Evolutionary conservation across 2,329 filamentous ascomycete genomes (phyloP), one percentile per base, ranked within the genome.

Genomic region (Colletotrichum liriopes): DNA sequence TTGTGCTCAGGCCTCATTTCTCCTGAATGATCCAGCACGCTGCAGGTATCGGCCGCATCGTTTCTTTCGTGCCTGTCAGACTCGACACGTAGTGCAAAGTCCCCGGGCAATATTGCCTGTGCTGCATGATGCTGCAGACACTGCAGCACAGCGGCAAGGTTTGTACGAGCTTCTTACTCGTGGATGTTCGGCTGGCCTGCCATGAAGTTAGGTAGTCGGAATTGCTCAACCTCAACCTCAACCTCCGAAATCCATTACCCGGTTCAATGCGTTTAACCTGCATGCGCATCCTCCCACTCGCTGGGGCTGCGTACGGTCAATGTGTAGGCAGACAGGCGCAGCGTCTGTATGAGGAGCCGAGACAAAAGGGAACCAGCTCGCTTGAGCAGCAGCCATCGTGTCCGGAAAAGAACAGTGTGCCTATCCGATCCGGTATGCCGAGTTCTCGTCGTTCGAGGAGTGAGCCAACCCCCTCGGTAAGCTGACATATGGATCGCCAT

Each of bases 51-150:
- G 35, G 43, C 43, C 2, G 18, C 51, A 62, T 65, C 49, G 43
- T 56, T 59, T 45, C 45, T 43, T 65, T 59, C 32, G 56, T 62
- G 58, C 67, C 61, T 62, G 71, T 73, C 71, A 58, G 67, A 63
- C 71, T 62, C 51, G 67, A 71, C 49, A 73, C 55, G 67, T 62
- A 49, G 67, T 66, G 56, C 61, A 64, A 69, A 47, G 45, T 49
- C 45, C 65, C 59, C 29, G 43, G 37, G 54, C 59, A 64, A 32
- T 58, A 54, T 54, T 49, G 47, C 12, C 54, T 41, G 20, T 72
- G 49, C 67, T 59, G 65, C 59, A 62, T 41, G 29, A 35, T 35
- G 37, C 29, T 59, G 56, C 49, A 45, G 55, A 39, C 26, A 29
- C 49, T 8, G 60, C 37, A 45, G 49, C 16, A 16, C n/a, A n/a